Conservation (phyloP, 306 rosid genomes). For the Medicago ruthenica region DNA sequence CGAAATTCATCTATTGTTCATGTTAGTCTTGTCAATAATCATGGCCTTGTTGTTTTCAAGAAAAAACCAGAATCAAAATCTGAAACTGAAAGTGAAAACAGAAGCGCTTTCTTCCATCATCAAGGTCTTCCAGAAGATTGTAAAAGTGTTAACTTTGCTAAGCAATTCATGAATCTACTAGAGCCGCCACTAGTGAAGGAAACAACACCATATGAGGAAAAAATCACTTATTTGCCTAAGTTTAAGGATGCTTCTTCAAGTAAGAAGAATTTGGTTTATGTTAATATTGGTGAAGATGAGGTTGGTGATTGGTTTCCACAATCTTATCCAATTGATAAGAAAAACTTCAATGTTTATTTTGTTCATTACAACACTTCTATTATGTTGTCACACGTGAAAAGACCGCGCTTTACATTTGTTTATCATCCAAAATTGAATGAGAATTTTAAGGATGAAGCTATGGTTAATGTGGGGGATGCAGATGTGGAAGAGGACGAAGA, state of each 20-base stretch:
- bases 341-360: slow-evolving; percentile 68
- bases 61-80: slow-evolving; percentile 46
- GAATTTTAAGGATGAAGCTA: slow-evolving; percentile 27
- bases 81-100: slow-evolving; percentile 52
- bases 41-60: slow-evolving; percentile 73
- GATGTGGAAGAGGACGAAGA: slow-evolving; percentile 50
- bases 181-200: slow-evolving; percentile 76
- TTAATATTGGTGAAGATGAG: slow-evolving; percentile 73
- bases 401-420: slow-evolving; percentile 81
- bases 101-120: slow-evolving; percentile 43
- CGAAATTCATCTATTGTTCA: slow-evolving; percentile 74
- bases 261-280: slow-evolving; percentile 62
- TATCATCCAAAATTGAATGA: slow-evolving; percentile 86
- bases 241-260: slow-evolving; percentile 55
- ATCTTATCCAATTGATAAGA: slow-evolving; percentile 67
- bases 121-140: slow-evolving; percentile 64
- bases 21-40: slow-evolving; percentile 54
- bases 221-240: slow-evolving; percentile 62
- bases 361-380: slow-evolving; percentile 79
- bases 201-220: slow-evolving; percentile 41
- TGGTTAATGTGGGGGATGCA: neutral
- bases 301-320: slow-evolving; percentile 68
- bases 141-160: slow-evolving; percentile 52
- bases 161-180: slow-evolving; percentile 59
- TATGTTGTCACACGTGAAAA: slow-evolving; percentile 62